Conservation (phyloP, 2,329 filamentous ascomycete species). For the Delphinella strobiligena region DNA sequence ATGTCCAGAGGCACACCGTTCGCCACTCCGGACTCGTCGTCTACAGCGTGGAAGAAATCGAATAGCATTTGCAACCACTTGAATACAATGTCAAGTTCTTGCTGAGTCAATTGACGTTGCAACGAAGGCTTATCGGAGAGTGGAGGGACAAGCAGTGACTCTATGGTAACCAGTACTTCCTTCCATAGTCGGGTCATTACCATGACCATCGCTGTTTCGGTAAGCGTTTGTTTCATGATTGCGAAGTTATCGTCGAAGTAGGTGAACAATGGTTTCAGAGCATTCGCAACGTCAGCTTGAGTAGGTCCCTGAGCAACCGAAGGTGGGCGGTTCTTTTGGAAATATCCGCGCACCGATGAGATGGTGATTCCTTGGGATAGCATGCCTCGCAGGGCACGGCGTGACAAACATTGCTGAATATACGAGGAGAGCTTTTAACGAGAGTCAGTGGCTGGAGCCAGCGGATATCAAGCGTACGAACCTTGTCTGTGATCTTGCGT, state of each 20-base stretch:
- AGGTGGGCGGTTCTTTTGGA: slow-evolving; percentile 40
- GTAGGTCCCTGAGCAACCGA: slow-evolving; percentile 34
- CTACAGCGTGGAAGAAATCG: slow-evolving; percentile 87
- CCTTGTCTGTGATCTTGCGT: slow-evolving; percentile 94
- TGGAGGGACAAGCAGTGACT: slow-evolving; percentile 80
- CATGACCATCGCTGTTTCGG: slow-evolving; percentile 90
- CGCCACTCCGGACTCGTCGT: slow-evolving; percentile 70
- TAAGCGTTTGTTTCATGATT: slow-evolving; percentile 95
- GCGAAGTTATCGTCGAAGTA: slow-evolving; percentile 99
- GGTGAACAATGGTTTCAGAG: slow-evolving; percentile 70
- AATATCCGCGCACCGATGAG: slow-evolving; percentile 51
- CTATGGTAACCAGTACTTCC: slow-evolving; percentile 85
- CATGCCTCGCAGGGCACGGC: slow-evolving; percentile 63
- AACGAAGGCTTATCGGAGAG: slow-evolving; percentile 86
- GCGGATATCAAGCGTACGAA: slow-evolving; percentile 26
- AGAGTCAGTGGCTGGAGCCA: slow-evolving; percentile 23
- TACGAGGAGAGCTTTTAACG: slow-evolving; percentile 61
- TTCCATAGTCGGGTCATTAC: slow-evolving; percentile 99
- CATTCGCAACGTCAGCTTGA: slow-evolving; percentile 63
- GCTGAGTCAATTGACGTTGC: slow-evolving; percentile 70
- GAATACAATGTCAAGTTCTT: slow-evolving; percentile 90
- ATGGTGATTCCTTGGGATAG: slow-evolving; percentile 62
- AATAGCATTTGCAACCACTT: slow-evolving; percentile 86
- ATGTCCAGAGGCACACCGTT: slow-evolving; percentile 83
- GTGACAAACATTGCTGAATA: slow-evolving; percentile 79